Evolutionary conservation across 208 protist genomes (phyloP), one percentile per base, ranked within the genome.

Genomic region (Leishmania amazonensis): DNA sequence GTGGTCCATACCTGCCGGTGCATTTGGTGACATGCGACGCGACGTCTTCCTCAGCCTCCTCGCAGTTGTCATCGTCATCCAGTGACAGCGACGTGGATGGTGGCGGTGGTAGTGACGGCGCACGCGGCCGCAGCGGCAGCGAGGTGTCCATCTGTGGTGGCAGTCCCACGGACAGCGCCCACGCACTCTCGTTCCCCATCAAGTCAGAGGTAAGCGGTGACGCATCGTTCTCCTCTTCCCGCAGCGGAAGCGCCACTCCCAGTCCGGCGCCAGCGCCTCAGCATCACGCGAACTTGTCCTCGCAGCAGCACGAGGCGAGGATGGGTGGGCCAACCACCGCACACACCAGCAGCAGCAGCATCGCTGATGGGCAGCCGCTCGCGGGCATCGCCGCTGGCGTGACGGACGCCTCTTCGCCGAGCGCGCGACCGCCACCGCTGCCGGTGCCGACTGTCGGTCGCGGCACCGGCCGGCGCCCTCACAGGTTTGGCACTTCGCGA

Each of bases 1-100:
- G 88, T 54, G 83, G 87, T 2, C 88, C 90, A 19, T 85, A 83
- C 40, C 42, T 91, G 60, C 81, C 87, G 7, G 79, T 83, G 31
- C 83, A 91, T 65, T 78, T 91, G 17, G 58, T 74, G n/a, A 45
- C 42, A 6, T 88, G 81, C 57, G 67, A 67, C 38, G 28, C 42
- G 60, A 53, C 73, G 4, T 82, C 83, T 6, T 81, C 67, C 21
- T 40, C 78, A n/a, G 35, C 65, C 17, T 74, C 78, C 9, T 60
- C 67, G 40, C 38, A n/a, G 76, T 58, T 53, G 24, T 40, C 73
- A 19, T 77, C 53, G 24, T 74, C 71, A 57, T 54, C 47, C 11
- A 51, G 71, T 11, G 47, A 57, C 71, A 75, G 73, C 73, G 73
- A 76, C 51, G 35, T 15, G 73, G 31, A 64, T n/a, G 31, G 31